Evolutionary conservation across 2,329 filamentous ascomycete genomes (phyloP), one percentile per base, ranked within the genome.

Genomic region (Fusarium papillatum): DNA sequence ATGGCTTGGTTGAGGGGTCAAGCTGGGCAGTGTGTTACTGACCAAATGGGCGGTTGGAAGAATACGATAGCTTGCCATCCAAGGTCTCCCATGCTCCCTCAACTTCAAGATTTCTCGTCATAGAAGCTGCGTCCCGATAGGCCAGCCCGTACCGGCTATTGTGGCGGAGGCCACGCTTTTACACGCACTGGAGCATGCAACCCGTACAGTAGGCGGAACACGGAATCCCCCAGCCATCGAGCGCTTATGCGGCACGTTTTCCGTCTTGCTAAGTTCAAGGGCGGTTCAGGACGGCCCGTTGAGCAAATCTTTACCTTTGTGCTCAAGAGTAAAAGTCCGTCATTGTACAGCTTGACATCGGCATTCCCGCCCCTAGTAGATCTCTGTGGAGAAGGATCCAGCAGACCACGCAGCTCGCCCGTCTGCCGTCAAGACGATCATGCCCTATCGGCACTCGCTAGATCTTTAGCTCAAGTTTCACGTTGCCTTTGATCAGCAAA

Each of bases 281-380:
- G n/a, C 34, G 46, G 24, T 29, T 55, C 34, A 46, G 17, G 19
- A 39, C 22, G 34, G 14, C 34, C 46, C 46, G 34, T 22, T 22
- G 63, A 34, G 50, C 29, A 55, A 34, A 34, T 34, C 61, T 70
- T 36, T 34, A 38, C 43, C 57, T 34, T 29, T 14, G 14, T 19
- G 39, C 34, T 55, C 7, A 10, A 55, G 19, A 34, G 50, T 22
- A 16, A 55, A 31, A 31, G 26, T 11, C 50, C 50, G 38, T 53
- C 36, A 48, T 38, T 46, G 43, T 50, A 41, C 14, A 66, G 41
- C 43, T 66, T 55, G 36, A 46, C 66, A 61, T 76, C 70, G 73
- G 73, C 73, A 76, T 64, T 76, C 65, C 73, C 64, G 70, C 64
- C 17, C 38, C 73, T 68, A 66, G 73, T 74, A 55, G 67, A 70